Evolutionary conservation across 805 yeast species (phyloP).

Genomic region (Metschnikowia peoriensis): DNA sequence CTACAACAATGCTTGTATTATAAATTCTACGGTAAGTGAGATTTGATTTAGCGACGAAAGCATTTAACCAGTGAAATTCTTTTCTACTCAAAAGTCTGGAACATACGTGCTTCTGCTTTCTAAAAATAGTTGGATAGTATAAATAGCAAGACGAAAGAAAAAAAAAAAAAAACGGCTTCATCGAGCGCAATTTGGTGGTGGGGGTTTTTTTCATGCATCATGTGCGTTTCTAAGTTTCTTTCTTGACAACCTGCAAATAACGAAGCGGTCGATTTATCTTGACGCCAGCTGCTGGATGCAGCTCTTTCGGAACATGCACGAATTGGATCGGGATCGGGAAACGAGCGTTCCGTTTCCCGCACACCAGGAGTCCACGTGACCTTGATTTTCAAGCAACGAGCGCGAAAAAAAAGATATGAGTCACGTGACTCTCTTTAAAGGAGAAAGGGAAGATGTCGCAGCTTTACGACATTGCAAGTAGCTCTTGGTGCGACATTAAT

Average conservation of each 20-base stretch:
- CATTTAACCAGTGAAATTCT: too few species aligned
- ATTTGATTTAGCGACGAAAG: too few species aligned
- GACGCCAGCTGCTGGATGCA: neutral
- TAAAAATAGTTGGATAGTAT: neutral
- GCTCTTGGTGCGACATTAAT: slow-evolving; percentile 6
- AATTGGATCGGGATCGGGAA: neutral
- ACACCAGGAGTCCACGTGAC: neutral
- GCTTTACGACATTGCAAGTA: neutral
- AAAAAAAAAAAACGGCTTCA: neutral
- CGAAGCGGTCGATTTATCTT: neutral
- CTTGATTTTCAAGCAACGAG: too few species aligned
- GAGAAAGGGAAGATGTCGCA: neutral
- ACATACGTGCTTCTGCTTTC: neutral
- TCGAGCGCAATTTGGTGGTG: neutral
- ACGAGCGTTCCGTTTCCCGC: too few species aligned
- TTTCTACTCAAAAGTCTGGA: too few species aligned
- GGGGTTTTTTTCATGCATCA: neutral
- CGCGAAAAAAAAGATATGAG: neutral
- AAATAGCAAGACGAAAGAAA: neutral
- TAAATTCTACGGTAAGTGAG: too few species aligned
- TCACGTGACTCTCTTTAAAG: neutral
- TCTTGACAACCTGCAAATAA: neutral
- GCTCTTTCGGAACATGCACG: neutral
- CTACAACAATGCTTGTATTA: too few species aligned
- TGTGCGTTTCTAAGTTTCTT: neutral